phyloP scores from a whole-genome alignment of 495 filamentous ascomycete species.

The Lophiotrema nucula region DNA sequence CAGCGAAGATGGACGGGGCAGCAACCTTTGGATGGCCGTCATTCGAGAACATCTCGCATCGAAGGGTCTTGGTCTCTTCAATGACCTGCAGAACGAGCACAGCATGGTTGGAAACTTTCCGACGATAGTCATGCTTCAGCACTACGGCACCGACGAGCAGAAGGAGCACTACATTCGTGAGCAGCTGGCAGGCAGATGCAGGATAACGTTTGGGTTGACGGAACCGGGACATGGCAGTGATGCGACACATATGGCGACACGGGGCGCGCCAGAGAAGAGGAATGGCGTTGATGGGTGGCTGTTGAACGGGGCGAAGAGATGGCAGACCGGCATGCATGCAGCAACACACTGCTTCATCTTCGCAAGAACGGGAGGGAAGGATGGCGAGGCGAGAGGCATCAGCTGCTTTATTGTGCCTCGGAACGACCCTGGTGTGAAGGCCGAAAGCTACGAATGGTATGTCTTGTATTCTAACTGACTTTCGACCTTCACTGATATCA shows the following conservation, averaged over 20 bases:
- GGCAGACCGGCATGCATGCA: constrained; percentile 60
- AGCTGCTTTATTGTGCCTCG: constrained; percentile 57
- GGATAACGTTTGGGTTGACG: constrained; percentile 59
- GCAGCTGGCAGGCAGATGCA: constrained; percentile 49
- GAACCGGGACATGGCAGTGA: constrained; percentile 62
- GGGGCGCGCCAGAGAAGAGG: constrained; percentile 41
- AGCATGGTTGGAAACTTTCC: constrained; percentile 60
- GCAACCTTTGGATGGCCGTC: constrained; percentile 60
- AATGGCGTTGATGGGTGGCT: constrained; percentile 47
- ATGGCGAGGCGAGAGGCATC: constrained; percentile 52
- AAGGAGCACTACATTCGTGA: constrained; percentile 50
- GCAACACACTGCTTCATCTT: constrained; percentile 61
- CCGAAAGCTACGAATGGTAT: constrained; percentile 55
- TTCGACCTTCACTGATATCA: background rate
- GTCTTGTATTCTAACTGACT: background rate
- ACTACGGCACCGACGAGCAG: constrained; percentile 54
- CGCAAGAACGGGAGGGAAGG: constrained; percentile 50
- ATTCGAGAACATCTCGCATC: constrained; percentile 57
- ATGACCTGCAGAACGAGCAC: constrained; percentile 63
- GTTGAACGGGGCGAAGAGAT: constrained; percentile 59
- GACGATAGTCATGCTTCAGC: constrained; percentile 55
- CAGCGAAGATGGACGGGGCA: constrained; percentile 36
- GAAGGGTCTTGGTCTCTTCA: constrained; percentile 57
- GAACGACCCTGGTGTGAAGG: constrained; percentile 46
- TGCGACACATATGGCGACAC: constrained; percentile 57